Evolutionary conservation across 805 yeast genomes (phyloP), one percentile per base, ranked within the genome.

Genomic region (Candida silvicultrix): DNA sequence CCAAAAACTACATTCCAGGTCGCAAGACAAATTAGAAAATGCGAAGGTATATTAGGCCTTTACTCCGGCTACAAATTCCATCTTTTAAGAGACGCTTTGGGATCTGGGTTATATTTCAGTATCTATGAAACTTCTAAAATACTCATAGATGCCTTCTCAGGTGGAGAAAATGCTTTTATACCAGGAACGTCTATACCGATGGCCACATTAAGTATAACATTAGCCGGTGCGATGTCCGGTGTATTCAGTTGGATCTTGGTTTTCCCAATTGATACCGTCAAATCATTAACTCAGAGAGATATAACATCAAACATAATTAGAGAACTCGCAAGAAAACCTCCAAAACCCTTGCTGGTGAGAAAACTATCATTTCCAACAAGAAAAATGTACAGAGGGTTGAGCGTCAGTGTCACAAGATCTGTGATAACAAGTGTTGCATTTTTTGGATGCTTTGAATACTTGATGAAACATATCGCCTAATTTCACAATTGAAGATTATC

Each of bases 171-270:
- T 9, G 63, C 73, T 61, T 46, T 69, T 60, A 45, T 53, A 57
- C 15, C 56, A 66, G 43, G 69, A 55, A 46, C 66, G 54, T 43
- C 45, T 19, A 52, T 56, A 22, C 62, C 61, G 19, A 45, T 66
- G 37, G 59, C 64, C 29, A 68, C 81, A 2, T 28, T 73, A 6
- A 67, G 80, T 9, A 71, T 82, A 20, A 80, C 83, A 3, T 32
- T 81, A 2, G 85, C 92, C 0, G 96, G 95, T n/a, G 95, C 89
- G 0, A 51, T 81, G 21, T 78, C 94, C 4, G 96, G 96, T 3
- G 75, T 83, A 16, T 64, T 83, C 16, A 74, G 89, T 43, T 87
- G 95, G 95, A 64, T 80, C 2, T 62, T 80, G 1, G 81, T 87
- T 4, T 89, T 84, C 65, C 95, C 96, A 4, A 60, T 88, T 11